These are phyloP conservation scores for Ceratopteris richardii DNA, from an alignment of 75 land plant species.

Conservation along the genomic window DNA sequence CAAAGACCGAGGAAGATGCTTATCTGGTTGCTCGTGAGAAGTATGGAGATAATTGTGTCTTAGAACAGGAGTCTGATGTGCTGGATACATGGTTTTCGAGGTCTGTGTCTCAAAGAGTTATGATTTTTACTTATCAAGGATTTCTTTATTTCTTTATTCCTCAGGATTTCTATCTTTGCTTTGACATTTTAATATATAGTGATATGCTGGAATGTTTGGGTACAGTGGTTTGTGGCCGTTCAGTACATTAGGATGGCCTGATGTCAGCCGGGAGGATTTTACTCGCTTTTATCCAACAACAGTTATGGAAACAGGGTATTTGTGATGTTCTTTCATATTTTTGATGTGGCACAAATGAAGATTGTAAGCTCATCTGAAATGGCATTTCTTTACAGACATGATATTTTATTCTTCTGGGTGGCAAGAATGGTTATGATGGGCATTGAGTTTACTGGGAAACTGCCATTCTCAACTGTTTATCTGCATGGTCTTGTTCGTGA, in stretches of 20 bases:
- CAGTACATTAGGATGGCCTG: conserved; percentile 99
- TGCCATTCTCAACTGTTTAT: conserved; percentile 81
- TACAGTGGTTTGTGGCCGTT: conserved; percentile 95
- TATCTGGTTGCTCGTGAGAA: conserved; percentile 45
- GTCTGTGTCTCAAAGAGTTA: conserved; percentile 25
- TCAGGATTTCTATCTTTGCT: too few relatives aligned
- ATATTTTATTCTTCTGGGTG: conserved; percentile 98
- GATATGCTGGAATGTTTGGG: too few relatives aligned
- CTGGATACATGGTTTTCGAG: conserved; percentile 99
- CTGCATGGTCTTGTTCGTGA: conserved; percentile 96
- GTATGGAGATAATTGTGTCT: conserved; percentile 61
- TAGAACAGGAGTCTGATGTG: conserved; percentile 92
- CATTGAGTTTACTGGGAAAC: conserved; percentile 86
- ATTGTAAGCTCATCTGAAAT: not conserved
- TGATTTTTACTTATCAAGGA: not conserved
- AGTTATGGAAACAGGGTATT: conserved; percentile 92
- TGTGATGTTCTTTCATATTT: too few relatives aligned
- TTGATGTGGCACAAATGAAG: too few relatives aligned
- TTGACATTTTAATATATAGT: not conserved
- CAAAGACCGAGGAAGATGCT: conserved; percentile 70
- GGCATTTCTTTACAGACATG: conserved; percentile 75
- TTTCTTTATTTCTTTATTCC: too few relatives aligned
- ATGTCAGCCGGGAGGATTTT: conserved; percentile 59
- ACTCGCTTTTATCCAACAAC: conserved; percentile 85
- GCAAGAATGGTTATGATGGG: conserved; percentile 99